A percentile compares a stretch with the other conserved stretches of the same genome.
Conservation (phyloP, 495 filamentous ascomycete genomes). For the Cladorrhinum samala region DNA sequence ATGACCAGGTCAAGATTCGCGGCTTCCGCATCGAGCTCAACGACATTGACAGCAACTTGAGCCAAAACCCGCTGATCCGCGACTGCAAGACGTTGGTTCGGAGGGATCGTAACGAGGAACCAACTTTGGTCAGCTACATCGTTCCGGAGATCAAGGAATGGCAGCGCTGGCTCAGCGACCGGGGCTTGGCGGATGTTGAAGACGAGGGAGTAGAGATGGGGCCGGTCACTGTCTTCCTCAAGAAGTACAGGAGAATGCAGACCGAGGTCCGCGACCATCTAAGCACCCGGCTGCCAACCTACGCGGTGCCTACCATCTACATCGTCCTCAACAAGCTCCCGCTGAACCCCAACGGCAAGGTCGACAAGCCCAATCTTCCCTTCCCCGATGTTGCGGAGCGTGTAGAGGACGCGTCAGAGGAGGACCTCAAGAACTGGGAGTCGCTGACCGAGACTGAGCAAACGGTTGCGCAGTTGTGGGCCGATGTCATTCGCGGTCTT, state of each 20-base stretch:
- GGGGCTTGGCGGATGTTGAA: conserved; percentile 45
- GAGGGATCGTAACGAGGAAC: conserved; percentile 87
- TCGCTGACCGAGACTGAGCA: conserved; percentile 40
- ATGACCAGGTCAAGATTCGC: conserved; percentile 92
- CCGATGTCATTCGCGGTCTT: conserved; percentile 48
- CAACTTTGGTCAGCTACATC: conserved; percentile 81
- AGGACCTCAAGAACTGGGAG: conserved; percentile 63
- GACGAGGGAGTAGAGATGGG: conserved; percentile 43
- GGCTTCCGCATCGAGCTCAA: conserved; percentile 93
- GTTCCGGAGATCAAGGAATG: conserved; percentile 76
- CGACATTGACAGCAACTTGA: conserved; percentile 84
- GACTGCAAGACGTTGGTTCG: conserved; percentile 86
- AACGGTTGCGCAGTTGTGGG: conserved; percentile 31
- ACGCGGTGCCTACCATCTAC: conserved; percentile 74
- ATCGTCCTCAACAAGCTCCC: conserved; percentile 77
- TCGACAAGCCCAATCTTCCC: conserved; percentile 83
- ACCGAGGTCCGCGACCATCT: conserved; percentile 70
- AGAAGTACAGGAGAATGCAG: conserved; percentile 59
- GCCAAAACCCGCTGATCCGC: conserved; percentile 67
- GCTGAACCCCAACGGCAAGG: conserved; percentile 91
- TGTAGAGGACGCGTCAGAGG: conserved; percentile 54
- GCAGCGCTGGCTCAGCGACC: conserved; percentile 57
- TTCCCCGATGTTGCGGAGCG: conserved; percentile 69
- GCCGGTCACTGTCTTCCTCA: conserved; percentile 42
- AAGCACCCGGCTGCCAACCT: conserved; percentile 66